Conservation (phyloP, 2,329 filamentous ascomycete genomes). For the Pseudonectria buxi region DNA sequence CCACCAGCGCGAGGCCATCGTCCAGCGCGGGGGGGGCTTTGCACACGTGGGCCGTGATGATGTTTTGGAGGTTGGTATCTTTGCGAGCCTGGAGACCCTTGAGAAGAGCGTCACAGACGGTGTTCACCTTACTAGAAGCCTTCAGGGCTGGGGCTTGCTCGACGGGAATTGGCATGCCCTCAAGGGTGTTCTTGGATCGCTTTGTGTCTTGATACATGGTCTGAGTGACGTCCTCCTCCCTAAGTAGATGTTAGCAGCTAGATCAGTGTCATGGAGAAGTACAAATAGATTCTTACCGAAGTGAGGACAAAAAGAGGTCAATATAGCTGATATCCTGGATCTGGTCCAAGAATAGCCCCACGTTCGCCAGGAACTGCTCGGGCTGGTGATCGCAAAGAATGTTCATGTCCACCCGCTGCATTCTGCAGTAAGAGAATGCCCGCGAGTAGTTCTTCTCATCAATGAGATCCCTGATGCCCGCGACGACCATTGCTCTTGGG, state of each 20-base stretch:
- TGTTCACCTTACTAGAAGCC: conserved; percentile 64
- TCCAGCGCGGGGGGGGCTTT: conserved; percentile 87
- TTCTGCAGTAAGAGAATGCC: conserved; percentile 83
- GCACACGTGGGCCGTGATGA: conserved; percentile 91
- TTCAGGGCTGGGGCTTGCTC: conserved; percentile 10
- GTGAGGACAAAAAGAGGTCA: conserved; percentile 82
- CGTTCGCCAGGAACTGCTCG: conserved; percentile 70
- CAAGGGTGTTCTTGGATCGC: conserved; percentile 24
- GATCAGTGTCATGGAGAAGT: not conserved
- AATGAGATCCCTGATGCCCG: conserved; percentile 77
- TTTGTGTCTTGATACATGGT: conserved; percentile 91
- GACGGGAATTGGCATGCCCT: conserved; percentile 3
- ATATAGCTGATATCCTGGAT: conserved; percentile 75
- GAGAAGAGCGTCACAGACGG: conserved; percentile 80
- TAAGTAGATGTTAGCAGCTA: conserved; percentile 28
- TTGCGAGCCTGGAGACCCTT: conserved; percentile 56
- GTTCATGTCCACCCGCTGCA: conserved; percentile 95
- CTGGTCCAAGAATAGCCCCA: conserved; percentile 75
- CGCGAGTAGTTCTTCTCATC: conserved; percentile 72
- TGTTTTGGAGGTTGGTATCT: conserved; percentile 70
- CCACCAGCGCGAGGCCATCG: conserved; percentile 73
- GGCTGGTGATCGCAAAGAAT: conserved; percentile 93
- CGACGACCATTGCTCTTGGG: conserved; percentile 84
- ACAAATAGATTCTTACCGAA: conserved; percentile 55
- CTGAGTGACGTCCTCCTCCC: conserved; percentile 86